phyloP scores from a whole-genome alignment of 106 monocot genomes.

The Acorus calamus region DNA sequence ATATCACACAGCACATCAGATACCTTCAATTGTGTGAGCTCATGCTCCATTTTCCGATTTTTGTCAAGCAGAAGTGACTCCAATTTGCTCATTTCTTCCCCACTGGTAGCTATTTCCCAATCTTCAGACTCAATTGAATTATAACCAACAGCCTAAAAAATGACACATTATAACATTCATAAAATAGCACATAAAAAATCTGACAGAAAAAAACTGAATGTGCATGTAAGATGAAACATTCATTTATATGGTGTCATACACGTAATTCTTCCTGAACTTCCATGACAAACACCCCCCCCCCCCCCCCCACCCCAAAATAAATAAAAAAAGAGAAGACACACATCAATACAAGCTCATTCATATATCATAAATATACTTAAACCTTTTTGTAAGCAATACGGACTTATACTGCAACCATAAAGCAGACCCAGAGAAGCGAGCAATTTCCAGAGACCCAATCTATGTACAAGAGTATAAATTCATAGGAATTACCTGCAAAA shows the following conservation, averaged over 20 bases:
- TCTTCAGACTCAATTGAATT: conserved; percentile 99
- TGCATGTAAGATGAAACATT: no score
- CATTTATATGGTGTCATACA: no score
- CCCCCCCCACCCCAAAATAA: no score
- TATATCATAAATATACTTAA: no score
- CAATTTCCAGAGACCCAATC: neutral
- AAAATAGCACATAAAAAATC: no score
- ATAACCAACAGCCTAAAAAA: conserved; percentile 87
- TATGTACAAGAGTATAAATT: conserved; percentile 2
- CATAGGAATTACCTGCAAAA: conserved; percentile 60
- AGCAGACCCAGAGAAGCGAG: neutral
- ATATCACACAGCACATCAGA: conserved; percentile 1
- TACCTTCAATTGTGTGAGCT: conserved; percentile 93
- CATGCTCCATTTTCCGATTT: conserved; percentile 98
- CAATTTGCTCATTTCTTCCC: conserved; percentile 98
- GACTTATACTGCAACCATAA: no score
- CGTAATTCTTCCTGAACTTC: no score
- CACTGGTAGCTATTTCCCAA: conserved; percentile 89
- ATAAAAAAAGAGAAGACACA: no score
- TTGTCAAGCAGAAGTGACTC: conserved; percentile 95
- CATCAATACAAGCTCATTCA: no score
- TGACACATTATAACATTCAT: neutral
- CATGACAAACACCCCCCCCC: no score
- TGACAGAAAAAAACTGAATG: no score
- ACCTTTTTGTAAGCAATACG: no score